Conservation (phyloP, 2,329 filamentous ascomycete genomes). For the Diaporthe citri region DNA sequence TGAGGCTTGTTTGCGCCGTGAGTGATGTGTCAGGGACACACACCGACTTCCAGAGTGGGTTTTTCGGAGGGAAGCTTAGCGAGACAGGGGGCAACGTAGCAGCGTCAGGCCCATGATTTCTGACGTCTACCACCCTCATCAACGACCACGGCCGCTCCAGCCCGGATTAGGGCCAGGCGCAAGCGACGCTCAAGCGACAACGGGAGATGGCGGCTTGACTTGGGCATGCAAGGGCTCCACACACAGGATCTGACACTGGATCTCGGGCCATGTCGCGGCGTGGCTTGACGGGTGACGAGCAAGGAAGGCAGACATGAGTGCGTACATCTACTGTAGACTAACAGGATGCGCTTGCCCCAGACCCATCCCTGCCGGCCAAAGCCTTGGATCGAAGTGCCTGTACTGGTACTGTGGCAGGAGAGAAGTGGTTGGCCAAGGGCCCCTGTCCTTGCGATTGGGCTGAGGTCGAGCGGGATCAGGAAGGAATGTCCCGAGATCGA, state of each 20-base stretch:
- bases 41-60: conserved; percentile 32
- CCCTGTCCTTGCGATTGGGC: conserved; percentile 37
- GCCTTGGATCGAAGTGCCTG: conserved; percentile 10
- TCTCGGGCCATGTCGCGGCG: conserved; percentile 10
- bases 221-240: neutral
- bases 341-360: conserved; percentile 4
- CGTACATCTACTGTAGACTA: neutral
- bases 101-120: conserved; percentile 9
- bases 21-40: conserved; percentile 36
- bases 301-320: neutral
- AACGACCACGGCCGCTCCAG: neutral
- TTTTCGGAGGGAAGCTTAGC: conserved; percentile 17
- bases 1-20: conserved; percentile 33
- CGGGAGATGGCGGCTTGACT: neutral
- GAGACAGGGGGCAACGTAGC: conserved; percentile 23
- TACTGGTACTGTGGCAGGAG: conserved; percentile 17
- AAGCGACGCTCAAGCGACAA: neutral
- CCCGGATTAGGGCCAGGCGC: neutral
- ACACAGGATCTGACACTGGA: conserved; percentile 8
- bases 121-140: neutral
- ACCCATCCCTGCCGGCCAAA: conserved; percentile 19
- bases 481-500: conserved; percentile 34
- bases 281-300: neutral
- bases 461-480: conserved; percentile 33
- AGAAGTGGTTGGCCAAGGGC: neutral